Evolutionary conservation across 345 rosid genomes (phyloP), one percentile per base, ranked within the genome.

Genomic region (Cochlearia excelsa): DNA sequence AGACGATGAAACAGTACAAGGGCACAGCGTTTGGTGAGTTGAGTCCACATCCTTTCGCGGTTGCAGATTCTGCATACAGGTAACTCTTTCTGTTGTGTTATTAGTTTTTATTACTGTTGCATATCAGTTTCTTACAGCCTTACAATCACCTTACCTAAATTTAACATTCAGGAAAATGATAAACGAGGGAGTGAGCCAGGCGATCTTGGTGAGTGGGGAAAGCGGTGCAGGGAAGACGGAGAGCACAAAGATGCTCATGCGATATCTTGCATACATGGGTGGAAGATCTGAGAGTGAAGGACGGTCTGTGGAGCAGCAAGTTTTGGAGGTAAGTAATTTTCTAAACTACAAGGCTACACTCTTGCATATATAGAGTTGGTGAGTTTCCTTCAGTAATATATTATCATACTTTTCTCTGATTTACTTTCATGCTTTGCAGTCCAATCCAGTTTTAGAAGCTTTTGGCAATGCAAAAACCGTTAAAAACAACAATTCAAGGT

Each of bases 151-250:
- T 37, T 8, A 37, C 35, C 42, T 43, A 58, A 64, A 34, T 60
- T 51, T 55, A 52, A 55, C 30, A 51, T 74, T 63, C 82, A 93
- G 99, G 80, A 80, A 74, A 59, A 89, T 93, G 99, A 85, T 89
- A 61, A 81, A 83, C 68, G 97, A 89, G 68, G 84, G 86, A 57
- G 75, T 81, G 65, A 93, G 97, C 67, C 95, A 93, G 72, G 67
- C 99, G 27, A 93, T 93, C 54, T 77, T 93, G 75, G 99, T 93
- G 60, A 93, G 99, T 57, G 99, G 99, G 60, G 97, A 93, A 73
- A 93, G 99, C 63, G 99, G 99, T 54, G 99, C 99, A 16, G 99
- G 99, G 66, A 93, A 93, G 80, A 89, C 99, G 30, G 99, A 93
- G 78, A 87, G 88, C 82, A 93, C 99, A 48, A 93, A 93, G 81